Conservation (phyloP, 2,329 filamentous ascomycete species). For the Apiospora koreana region DNA sequence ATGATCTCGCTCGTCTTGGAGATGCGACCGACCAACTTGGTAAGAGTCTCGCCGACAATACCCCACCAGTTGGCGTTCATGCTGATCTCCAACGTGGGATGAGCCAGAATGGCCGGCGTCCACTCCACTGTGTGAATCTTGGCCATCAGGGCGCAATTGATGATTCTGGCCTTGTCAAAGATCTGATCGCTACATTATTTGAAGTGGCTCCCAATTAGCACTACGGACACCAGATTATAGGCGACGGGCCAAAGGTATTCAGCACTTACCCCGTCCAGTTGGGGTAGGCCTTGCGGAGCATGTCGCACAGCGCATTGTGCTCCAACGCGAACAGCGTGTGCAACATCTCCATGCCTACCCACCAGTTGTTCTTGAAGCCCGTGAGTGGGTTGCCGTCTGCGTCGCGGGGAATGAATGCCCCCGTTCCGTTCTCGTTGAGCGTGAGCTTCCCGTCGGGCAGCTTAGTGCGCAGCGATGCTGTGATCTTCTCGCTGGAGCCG, state of each 20-base stretch:
- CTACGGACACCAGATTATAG: neutral
- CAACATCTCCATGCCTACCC: conserved; percentile 46
- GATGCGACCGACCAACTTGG: conserved; percentile 42
- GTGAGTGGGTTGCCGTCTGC: conserved; percentile 38
- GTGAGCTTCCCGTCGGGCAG: conserved; percentile 39
- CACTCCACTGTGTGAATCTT: conserved; percentile 52
- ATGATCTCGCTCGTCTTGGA: conserved; percentile 40
- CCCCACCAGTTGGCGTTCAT: conserved; percentile 50
- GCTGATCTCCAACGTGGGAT: conserved; percentile 42
- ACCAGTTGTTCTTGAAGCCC: conserved; percentile 47
- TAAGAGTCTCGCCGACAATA: conserved; percentile 40
- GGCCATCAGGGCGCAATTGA: conserved; percentile 49
- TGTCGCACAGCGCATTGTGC: conserved; percentile 46
- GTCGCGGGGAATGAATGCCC: conserved; percentile 41
- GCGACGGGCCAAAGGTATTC: no score
- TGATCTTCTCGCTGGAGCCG: conserved; percentile 40
- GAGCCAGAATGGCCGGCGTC: conserved; percentile 48
- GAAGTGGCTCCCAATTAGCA: neutral
- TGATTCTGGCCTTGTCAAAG: conserved; percentile 45
- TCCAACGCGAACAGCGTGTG: conserved; percentile 48
- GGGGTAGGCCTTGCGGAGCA: conserved; percentile 36
- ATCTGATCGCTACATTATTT: conserved; percentile 33
- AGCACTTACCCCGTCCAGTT: conserved; percentile 30
- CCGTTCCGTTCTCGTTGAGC: conserved; percentile 34
- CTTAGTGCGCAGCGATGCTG: conserved; percentile 35